Evolutionary conservation across 2,329 filamentous ascomycete genomes (phyloP).

Genomic region (Xylariaceae sp.): DNA sequence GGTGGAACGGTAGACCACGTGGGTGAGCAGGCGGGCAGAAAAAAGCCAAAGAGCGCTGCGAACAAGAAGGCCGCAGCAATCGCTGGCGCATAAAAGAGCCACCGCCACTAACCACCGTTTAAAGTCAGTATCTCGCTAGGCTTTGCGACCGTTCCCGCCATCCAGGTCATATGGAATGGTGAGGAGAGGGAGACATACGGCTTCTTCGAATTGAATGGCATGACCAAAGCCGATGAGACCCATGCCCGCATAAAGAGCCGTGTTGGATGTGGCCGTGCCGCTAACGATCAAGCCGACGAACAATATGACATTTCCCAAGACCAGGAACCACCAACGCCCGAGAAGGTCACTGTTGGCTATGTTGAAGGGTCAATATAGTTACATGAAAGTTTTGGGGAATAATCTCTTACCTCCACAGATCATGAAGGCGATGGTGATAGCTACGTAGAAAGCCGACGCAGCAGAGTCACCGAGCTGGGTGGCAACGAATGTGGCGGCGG

Average conservation of each 20-base stretch:
- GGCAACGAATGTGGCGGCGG: not conserved
- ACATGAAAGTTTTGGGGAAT: not conserved
- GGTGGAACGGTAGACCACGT: not conserved
- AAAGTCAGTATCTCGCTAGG: not conserved
- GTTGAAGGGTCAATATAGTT: not conserved
- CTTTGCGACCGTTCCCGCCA: no score
- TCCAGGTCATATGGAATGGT: no score
- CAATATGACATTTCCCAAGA: not conserved
- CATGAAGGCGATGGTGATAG: not conserved
- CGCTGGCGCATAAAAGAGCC: not conserved
- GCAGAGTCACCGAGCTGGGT: not conserved
- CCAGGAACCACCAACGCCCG: not conserved
- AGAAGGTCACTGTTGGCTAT: not conserved
- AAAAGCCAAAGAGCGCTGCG: not conserved
- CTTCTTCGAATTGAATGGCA: no score
- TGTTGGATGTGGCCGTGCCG: not conserved
- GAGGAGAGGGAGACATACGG: no score
- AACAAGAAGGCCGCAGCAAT: not conserved
- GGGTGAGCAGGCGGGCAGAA: not conserved
- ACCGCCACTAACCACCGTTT: not conserved
- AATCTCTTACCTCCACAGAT: not conserved
- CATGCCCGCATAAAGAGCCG: not conserved
- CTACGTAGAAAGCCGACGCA: not conserved
- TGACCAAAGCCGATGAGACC: not conserved
- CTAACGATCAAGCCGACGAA: not conserved